Base-by-base conservation (phyloP, 306 rosid genomes). In the Biancaea sappan region DNA sequence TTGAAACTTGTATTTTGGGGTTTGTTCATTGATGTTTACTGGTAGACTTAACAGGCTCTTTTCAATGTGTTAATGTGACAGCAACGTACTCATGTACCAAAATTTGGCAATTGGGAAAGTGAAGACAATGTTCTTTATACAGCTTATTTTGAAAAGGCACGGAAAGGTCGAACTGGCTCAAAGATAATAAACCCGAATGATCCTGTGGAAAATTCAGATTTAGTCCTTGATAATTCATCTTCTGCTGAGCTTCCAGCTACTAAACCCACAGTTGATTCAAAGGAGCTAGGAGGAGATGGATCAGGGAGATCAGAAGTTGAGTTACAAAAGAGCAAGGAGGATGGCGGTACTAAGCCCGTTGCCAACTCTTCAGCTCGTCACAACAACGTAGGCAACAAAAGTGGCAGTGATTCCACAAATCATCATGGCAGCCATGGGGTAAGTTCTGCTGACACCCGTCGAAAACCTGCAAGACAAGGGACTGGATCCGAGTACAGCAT, bases 71-170 rank as follows among this genome's bases (percentile, higher is more conserved):
- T 34, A 66, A 46, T 80, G 74, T 75, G 54, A 75, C 96, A 92
- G 96, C 87, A 95, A 83, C 96, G 91, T 69, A 75, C 96, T 48
- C 96, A 76, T 74, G 99, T 95, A 61, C 99, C 99, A 12, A 84
- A 85, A 66, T 95, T 88, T 81, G 99, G 98, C 67, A 87, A 90
- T 51, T 92, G 99, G 99, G 96, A 88, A 43, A 78, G 80, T 44
- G 93, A 83, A 54, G 98, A 86, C 16, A 86, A 85, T 81, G 99
- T 95, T 79, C 99, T 97, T 26, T 95, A 95, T 76, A 90, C 98
- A 24, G 98, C 88, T 64, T 95, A 85, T 81, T 95, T 90, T 52
- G 96, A 92, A 66, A 90, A 90, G 91, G 99, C 98, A 10, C 81
- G 98, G 12, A 84, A 92, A 82, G 98, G 86, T 37, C 84, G 97